Base-by-base conservation (phyloP, 2,329 filamentous ascomycete genomes). In the Periconia digitata region DNA sequence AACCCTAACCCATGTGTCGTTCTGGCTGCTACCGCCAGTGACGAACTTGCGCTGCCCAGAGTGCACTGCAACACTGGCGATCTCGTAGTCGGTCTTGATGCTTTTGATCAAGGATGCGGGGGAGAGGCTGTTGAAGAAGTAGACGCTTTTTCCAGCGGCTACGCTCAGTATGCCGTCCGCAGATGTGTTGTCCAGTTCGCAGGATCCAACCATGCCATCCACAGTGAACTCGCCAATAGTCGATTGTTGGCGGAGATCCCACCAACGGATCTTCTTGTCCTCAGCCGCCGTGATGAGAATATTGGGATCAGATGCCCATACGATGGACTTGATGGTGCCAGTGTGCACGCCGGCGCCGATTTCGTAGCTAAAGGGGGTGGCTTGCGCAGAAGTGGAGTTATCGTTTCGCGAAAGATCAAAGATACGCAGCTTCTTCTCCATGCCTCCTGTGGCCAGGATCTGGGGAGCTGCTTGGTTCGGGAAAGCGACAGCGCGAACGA, bases 361-460 rank as follows among this genome's bases (percentile, higher is more conserved):
- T 70, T 97, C 94, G 65, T 92, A 94, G 52, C 86, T 83, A 1
- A 85, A 82, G 1, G 85, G 78, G 5, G 80, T 74, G 35, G 78
- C 69, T 29, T 67, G 63, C 34, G 67, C 59, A 8, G 55, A 50
- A 35, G 59, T 60, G 12, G 59, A 56, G 51, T 54, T 52, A 55
- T 69, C 64, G 45, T 81, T 77, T 51, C 85, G 83, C 15, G 84
- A 84, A 15, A 99, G 78, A 63, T 97, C 92, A 66, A 94, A 99
- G 54, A 99, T 87, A 44, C 92, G 89, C 44, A 99, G 82, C 73
- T 94, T 96, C 80, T 96, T 97, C 75, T 99, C 94, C 76, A 89
- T 89, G 21, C 94, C 94, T 27, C 92, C 94, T 0, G 94, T 97
- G 6, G 92, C 94, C 22, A 99, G 79, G 47, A 95, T 77, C 53